Evolutionary conservation across 2,329 filamentous ascomycete genomes (phyloP), one percentile per base, ranked within the genome.

Genomic region (Pleoardoris graminearum): DNA sequence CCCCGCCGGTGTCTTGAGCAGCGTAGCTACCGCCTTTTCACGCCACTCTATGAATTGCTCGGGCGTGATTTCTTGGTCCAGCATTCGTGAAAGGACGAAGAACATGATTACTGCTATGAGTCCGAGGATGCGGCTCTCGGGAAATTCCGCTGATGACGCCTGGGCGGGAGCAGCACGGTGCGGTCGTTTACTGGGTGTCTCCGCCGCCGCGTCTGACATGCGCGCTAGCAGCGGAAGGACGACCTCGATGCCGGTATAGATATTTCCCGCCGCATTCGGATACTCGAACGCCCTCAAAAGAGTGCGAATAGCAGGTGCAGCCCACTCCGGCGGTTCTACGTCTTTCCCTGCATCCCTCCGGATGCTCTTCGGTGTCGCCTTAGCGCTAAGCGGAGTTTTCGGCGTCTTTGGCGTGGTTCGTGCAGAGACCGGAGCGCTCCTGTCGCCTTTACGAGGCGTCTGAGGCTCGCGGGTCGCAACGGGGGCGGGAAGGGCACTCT

Each of bases 241-340:
- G 3, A 77, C 80, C 22, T 77, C 87, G 46, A 91, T 80, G 1
- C 89, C 91, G 0, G 89, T 87, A 43, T 90, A 83, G 0, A 95
- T 82, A 48, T 91, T 89, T 0, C 88, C 88, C 0, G 84, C 84
- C 3, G 91, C 80, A 3, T 77, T 79, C 6, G 82, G 79, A 0
- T 85, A 83, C 1, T 80, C 78, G 8, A 90, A 79, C 21, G 82
- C 79, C 33, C 79, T 80, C 68, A 88, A 87, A 10, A 95, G 72
- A 52, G 80, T 81, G 21, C 88, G 82, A 7, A 90, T 84, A 0
- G 83, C 80, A 0, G 86, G 83, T 66, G 85, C 84, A n/a, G 87
- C 78, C 89, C 89, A 95, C 25, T 66, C 65, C 3, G 71, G 71
- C 3, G 61, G 50, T 14, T 66, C 63, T n/a, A 54, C 44, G 14